Evolutionary conservation across 306 rosid species (phyloP).

Genomic region (Potentilla sterilis): DNA sequence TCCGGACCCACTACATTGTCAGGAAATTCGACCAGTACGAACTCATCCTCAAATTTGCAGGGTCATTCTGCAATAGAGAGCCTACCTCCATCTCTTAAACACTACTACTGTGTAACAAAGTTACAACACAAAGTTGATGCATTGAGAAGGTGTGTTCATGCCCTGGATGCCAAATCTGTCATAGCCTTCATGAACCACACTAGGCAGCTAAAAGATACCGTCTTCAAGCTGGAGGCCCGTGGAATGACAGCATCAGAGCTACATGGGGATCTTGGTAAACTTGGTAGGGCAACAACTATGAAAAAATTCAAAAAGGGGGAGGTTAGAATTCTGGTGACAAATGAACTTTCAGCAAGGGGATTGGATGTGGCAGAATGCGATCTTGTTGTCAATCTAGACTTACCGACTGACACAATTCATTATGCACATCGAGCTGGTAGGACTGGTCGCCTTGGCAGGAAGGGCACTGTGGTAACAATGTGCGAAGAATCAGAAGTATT

Average conservation of each 20-base stretch:
- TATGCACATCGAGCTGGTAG: conserved; percentile 96
- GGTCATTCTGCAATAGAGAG: conserved; percentile 58
- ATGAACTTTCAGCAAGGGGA: conserved; percentile 90
- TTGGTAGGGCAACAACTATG: conserved; percentile 78
- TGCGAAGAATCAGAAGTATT: conserved; percentile 88
- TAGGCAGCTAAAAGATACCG: conserved; percentile 83
- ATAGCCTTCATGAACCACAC: conserved; percentile 95
- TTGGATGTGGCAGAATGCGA: conserved; percentile 94
- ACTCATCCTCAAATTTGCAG: conserved; percentile 32
- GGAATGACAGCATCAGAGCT: conserved; percentile 79
- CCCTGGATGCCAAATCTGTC: conserved; percentile 78
- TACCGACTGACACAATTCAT: conserved; percentile 85
- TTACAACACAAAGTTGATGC: conserved; percentile 88
- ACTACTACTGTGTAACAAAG: conserved; percentile 71
- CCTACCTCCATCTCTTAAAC: conserved; percentile 79
- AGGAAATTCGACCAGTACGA: conserved; percentile 25
- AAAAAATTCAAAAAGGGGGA: conserved; percentile 85
- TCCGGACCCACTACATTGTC: conserved; percentile 49
- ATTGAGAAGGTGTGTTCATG: conserved; percentile 82
- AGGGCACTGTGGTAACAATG: conserved; percentile 71
- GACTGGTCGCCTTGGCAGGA: conserved; percentile 88
- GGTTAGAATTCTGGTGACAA: conserved; percentile 76
- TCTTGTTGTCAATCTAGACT: conserved; percentile 87
- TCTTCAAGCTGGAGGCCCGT: conserved; percentile 88
- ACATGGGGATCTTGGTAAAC: conserved; percentile 97